These are phyloP conservation scores for Crithidia fasciculata DNA, from an alignment of 208 protist species.

Conservation along the genomic window DNA sequence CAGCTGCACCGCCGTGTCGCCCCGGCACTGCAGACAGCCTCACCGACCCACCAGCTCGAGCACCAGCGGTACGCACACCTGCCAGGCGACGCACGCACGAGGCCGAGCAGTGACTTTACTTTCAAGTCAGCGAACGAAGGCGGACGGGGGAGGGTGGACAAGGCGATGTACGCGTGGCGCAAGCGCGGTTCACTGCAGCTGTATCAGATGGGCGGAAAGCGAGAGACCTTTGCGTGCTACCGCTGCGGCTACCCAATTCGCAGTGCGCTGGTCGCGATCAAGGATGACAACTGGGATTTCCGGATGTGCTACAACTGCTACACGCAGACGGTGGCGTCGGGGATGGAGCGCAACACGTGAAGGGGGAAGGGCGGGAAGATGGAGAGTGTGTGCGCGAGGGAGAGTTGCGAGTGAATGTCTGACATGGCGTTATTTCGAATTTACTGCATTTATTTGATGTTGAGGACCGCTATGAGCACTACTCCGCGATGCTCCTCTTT, in stretches of 20 bases:
- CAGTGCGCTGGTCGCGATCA: constrained; percentile 77
- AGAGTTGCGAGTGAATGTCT: no score
- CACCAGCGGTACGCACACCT: constrained; percentile 66
- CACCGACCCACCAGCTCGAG: constrained; percentile 73
- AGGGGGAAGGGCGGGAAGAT: neutral
- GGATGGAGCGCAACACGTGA: constrained; percentile 79
- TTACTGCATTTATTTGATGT: no score
- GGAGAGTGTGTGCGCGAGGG: no score
- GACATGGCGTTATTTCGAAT: no score
- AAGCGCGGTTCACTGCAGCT: constrained; percentile 73
- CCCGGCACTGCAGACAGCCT: constrained; percentile 44
- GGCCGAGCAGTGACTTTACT: constrained; percentile 74
- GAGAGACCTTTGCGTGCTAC: constrained; percentile 85
- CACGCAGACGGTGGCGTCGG: constrained; percentile 47
- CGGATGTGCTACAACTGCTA: constrained; percentile 93
- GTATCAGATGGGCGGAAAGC: constrained; percentile 75
- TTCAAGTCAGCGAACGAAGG: constrained; percentile 26
- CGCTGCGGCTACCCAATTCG: constrained; percentile 84
- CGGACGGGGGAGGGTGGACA: constrained; percentile 49
- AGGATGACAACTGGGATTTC: constrained; percentile 89
- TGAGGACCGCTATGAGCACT: no score
- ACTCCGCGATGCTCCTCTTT: no score
- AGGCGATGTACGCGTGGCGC: constrained; percentile 76
- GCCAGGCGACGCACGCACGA: constrained; percentile 66
- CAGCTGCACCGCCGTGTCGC: constrained; percentile 75